These are phyloP conservation scores for Cryptococcus amylolentus DNA, from an alignment of 1,284 basidiomycete species.

Conservation along the genomic window DNA sequence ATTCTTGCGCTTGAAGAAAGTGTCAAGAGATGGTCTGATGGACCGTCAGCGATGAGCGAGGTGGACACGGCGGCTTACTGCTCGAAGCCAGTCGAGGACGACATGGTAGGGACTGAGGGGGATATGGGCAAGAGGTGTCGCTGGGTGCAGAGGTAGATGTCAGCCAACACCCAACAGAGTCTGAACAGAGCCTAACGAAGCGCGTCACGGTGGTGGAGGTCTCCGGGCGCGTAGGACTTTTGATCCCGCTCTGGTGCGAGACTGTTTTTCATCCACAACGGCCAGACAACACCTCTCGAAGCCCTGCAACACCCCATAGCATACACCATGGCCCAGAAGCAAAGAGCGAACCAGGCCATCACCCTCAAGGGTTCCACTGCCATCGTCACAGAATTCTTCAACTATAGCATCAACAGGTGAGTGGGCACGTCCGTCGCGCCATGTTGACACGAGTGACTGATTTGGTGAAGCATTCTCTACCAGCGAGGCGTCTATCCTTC, in stretches of 20 bases:
- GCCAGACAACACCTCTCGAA: no score
- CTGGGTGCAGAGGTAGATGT: no score
- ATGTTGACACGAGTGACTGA: slow-evolving; percentile 8
- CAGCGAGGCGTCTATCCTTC: slow-evolving; percentile 95
- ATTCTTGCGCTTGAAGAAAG: slow-evolving; percentile 46
- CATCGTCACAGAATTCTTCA: slow-evolving; percentile 98
- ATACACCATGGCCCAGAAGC: slow-evolving; percentile 46
- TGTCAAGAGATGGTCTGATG: slow-evolving; percentile 38
- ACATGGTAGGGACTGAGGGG: no score
- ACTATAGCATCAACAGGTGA: slow-evolving; percentile 91
- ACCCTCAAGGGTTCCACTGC: slow-evolving; percentile 93
- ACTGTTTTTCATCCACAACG: no score
- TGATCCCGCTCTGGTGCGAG: no score
- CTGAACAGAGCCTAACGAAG: no score
- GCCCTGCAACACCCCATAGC: background rate
- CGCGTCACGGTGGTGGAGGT: no score
- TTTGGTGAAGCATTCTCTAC: slow-evolving; percentile 73
- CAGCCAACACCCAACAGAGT: no score
- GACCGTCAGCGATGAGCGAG: background rate
- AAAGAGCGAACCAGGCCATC: slow-evolving; percentile 56
- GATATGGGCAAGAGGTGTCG: no score
- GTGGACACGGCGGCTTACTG: background rate
- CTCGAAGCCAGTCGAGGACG: background rate
- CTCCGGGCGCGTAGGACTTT: no score
- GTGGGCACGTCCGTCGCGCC: slow-evolving; percentile 40